Evolutionary conservation across 2,329 filamentous ascomycete genomes (phyloP), one percentile per base, ranked within the genome.

Genomic region (Claviceps cyperi): DNA sequence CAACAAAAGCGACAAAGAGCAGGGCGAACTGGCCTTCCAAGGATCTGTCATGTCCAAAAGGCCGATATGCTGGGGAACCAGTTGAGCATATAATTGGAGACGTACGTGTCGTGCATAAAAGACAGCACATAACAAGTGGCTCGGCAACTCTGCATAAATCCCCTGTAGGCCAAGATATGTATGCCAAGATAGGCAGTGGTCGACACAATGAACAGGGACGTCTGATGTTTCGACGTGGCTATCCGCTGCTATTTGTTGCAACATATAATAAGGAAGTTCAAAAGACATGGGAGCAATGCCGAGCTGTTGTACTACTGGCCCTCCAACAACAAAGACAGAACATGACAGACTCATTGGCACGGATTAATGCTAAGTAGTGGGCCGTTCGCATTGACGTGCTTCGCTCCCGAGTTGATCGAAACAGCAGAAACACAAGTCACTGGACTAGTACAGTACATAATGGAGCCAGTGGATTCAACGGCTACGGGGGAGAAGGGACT

Each of bases 391-490:
- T 51, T 50, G 47, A 54, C 43, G 47, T 32, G 47, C 36, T 52
- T 49, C 21, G 50, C 39, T 49, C 46, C 50, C 45, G 46, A 54
- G 47, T 48, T 50, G 51, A 56, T 54, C 50, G 54, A 55, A 56
- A 56, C 55, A 47, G 46, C 48, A 54, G 55, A 56, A 54, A 56
- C 55, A 50, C 51, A 40, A 51, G 45, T 48, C 43, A 51, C 48
- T 48, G 22, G 51, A 47, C 44, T 49, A 46, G 41, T 46, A n/a
- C n/a, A n/a, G n/a, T n/a, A n/a, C n/a, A n/a, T n/a, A 49, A 32
- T 48, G 51, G 38, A 36, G 15, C 43, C n/a, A 19, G 35, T 17
- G 48, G 39, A 15, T 47, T 48, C 38, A 44, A 37, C 37, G 38
- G 38, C 28, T 43, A 48, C 41, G 46, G 49, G 51, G 50, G 14